A percentile compares a stretch with the other conserved stretches of the same genome.
Evolutionary conservation across 768 basidiomycete genomes (phyloP).

Genomic region (Mycena rosella): DNA sequence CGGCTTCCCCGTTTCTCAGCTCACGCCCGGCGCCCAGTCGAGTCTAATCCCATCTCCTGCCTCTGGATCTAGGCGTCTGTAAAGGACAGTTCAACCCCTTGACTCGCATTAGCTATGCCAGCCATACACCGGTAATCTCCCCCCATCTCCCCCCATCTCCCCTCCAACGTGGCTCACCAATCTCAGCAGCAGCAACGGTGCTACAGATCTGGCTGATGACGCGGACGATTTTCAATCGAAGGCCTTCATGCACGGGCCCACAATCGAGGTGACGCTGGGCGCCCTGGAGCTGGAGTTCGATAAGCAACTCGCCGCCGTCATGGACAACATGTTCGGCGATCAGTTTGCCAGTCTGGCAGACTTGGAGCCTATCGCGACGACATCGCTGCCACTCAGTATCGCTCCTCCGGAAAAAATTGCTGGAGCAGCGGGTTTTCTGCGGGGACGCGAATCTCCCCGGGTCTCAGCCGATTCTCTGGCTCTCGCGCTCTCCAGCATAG

Average conservation of each 20-base stretch:
- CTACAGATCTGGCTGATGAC: background rate
- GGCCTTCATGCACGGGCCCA: background rate
- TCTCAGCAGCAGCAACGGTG: background rate
- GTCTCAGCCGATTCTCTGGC: background rate
- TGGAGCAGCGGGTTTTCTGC: background rate
- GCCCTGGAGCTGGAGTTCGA: conserved; percentile 26
- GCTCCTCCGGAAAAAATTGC: background rate
- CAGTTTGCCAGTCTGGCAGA: conserved; percentile 17
- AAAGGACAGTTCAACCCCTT: too few species aligned
- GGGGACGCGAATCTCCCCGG: background rate
- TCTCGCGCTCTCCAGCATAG: background rate
- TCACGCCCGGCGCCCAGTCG: too few species aligned
- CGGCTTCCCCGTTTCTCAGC: too few species aligned
- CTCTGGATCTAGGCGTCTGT: background rate
- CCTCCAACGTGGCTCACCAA: background rate
- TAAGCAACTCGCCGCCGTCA: background rate
- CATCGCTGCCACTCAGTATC: background rate
- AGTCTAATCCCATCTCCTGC: too few species aligned
- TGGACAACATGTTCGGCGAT: conserved; percentile 20
- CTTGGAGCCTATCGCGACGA: conserved; percentile 16
- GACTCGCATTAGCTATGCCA: too few species aligned
- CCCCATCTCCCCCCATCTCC: background rate
- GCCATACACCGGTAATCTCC: background rate
- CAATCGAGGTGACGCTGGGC: conserved; percentile 12
- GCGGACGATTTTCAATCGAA: background rate